Conservation (phyloP, 805 yeast genomes). For the Peterozyma xylosa region DNA sequence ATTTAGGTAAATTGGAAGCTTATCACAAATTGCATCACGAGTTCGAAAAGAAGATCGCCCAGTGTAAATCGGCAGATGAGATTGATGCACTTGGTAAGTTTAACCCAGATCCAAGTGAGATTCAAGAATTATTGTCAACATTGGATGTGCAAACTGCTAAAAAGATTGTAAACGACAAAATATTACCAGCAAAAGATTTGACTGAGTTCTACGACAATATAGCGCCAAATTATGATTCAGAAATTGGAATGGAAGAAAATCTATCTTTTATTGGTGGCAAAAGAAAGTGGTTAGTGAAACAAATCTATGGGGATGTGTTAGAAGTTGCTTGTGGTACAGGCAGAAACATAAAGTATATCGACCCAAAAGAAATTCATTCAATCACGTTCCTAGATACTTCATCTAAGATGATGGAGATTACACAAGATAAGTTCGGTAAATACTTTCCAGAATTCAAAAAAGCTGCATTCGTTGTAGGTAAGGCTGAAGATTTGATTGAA, state of each 20-base stretch:
- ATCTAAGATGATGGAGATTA: slow-evolving; percentile 72
- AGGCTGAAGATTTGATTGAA: slow-evolving; percentile 71
- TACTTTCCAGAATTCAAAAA: slow-evolving; percentile 58
- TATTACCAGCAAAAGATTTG: slow-evolving; percentile 72
- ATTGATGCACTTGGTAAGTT: slow-evolving; percentile 14
- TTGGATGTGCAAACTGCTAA: slow-evolving; percentile 9
- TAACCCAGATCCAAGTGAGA: slow-evolving; percentile 27
- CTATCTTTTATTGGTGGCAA: slow-evolving; percentile 51
- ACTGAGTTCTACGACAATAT: slow-evolving; percentile 69
- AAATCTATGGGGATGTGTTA: slow-evolving; percentile 78
- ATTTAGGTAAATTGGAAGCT: slow-evolving; percentile 48
- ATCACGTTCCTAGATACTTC: slow-evolving; percentile 86
- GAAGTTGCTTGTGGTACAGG: slow-evolving; percentile 98
- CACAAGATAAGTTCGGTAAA: slow-evolving; percentile 65
- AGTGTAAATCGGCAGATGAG: slow-evolving; percentile 13
- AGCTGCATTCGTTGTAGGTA: slow-evolving; percentile 86
- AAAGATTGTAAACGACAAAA: slow-evolving; percentile 27
- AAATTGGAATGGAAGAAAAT: slow-evolving; percentile 68
- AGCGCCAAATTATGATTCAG: slow-evolving; percentile 76
- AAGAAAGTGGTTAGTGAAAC: slow-evolving; percentile 75
- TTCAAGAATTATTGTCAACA: slow-evolving; percentile 9
- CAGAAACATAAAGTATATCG: slow-evolving; percentile 73
- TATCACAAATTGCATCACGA: slow-evolving; percentile 46
- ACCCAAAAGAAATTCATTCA: slow-evolving; percentile 53
- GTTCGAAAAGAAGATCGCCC: slow-evolving; percentile 15